These are phyloP conservation scores for Cornus suecica DNA, from an alignment of 148 eudicot species.

Conservation along the genomic window DNA sequence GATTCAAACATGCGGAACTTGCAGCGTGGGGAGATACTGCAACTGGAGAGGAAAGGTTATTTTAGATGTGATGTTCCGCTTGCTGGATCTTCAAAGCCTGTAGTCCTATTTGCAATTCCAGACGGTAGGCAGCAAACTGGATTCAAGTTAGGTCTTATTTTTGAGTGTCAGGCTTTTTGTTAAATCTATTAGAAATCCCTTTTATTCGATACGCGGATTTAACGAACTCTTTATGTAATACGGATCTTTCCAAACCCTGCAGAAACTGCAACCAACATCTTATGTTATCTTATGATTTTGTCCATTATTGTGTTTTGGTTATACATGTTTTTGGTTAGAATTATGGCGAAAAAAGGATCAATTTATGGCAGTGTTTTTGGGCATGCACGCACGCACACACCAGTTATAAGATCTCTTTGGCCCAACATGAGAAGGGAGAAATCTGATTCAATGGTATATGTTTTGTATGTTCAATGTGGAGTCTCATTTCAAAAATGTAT, in stretches of 20 bases:
- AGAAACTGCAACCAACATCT: not conserved
- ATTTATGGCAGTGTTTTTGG: too few relatives aligned
- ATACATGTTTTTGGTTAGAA: not conserved
- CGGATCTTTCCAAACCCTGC: not conserved
- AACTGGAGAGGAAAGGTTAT: too few relatives aligned
- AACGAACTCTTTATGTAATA: not conserved
- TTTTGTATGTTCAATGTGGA: too few relatives aligned
- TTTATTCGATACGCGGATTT: not conserved
- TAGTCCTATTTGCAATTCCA: too few relatives aligned
- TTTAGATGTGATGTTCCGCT: constrained; percentile 84
- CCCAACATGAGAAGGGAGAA: too few relatives aligned
- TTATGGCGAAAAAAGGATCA: not conserved
- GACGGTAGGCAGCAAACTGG: constrained; percentile 71
- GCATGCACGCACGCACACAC: too few relatives aligned
- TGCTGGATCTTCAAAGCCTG: constrained; percentile 68
- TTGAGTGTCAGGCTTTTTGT: not conserved
- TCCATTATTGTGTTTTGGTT: not conserved
- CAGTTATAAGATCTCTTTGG: too few relatives aligned
- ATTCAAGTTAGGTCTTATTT: constrained; percentile 30
- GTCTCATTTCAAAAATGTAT: too few relatives aligned
- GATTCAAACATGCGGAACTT: constrained; percentile 90
- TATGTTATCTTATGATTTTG: not conserved
- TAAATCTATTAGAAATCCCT: not conserved
- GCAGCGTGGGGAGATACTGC: constrained; percentile 73
- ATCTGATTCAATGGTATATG: too few relatives aligned